Evolutionary conservation across 2,329 filamentous ascomycete species (phyloP), one percentile per base, ranked within the genome.

Genomic region (Exophiala sp.): DNA sequence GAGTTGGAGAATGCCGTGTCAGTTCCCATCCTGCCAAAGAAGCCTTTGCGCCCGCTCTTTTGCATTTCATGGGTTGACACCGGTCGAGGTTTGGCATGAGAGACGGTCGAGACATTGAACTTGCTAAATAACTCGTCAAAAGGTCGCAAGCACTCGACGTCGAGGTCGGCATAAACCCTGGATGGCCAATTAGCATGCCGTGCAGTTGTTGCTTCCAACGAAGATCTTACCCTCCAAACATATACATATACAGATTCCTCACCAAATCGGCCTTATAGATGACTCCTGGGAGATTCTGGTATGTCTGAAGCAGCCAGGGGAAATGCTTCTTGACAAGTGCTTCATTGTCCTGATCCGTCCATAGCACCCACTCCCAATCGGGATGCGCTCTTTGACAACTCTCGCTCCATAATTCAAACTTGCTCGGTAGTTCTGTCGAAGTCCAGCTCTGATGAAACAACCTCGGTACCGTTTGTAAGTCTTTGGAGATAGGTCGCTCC

Each of bases 341-440:
- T 32, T 64, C 57, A 52, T 68, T 68, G 43, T 68, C 65, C 30
- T 66, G 60, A 42, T 68, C 65, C 2, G 66, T 67, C 65, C 65
- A 68, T 11, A 68, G 50, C 19, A 68, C 65, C 61, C 64, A 68
- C 50, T 68, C 64, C 60, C 65, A 68, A 42, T 64, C 62, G 4
- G 56, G 54, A 40, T 68, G 65, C 38, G 57, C 52, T 35, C 50
- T 30, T 11, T 65, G 59, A 46, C 66, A 68, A 2, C 52, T 57
- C n/a, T 51, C 47, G 49, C 65, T 67, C 66, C 66, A 68, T 35
- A 53, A 39, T 24, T 64, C 43, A 24, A 67, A 57, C 32, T 61
- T 61, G 19, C 48, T 44, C 3, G 59, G 59, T 7, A 61, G 40
- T 23, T 60, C 55, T 1, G 37, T 48, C 34, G 58, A 52, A 5